These are phyloP conservation scores for Dactylella cylindrospora DNA, from an alignment of 2,329 filamentous ascomycete genomes.

Conservation along the genomic window DNA sequence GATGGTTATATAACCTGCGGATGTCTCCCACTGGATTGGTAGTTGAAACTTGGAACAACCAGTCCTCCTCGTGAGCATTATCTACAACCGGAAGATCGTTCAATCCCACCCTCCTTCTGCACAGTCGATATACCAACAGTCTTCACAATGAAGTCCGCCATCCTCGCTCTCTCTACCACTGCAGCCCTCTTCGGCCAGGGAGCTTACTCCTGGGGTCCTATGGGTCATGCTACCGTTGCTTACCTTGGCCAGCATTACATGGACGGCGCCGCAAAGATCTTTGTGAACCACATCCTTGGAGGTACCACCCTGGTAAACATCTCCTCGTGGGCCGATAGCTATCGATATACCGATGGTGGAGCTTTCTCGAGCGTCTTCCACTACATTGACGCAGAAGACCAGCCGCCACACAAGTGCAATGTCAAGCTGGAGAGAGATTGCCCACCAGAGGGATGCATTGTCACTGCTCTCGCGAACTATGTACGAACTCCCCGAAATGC, in stretches of 20 bases:
- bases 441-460: slow-evolving; percentile 62
- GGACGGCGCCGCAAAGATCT: slow-evolving; percentile 42
- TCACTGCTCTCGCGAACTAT: slow-evolving; percentile 63
- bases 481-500: slow-evolving; percentile 44
- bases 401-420: slow-evolving; percentile 59
- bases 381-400: slow-evolving; percentile 68
- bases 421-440: slow-evolving; percentile 65
- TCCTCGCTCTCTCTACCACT: slow-evolving; percentile 13
- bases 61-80: slow-evolving; percentile 1
- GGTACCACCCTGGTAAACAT: slow-evolving; percentile 61
- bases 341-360: slow-evolving; percentile 65
- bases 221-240: slow-evolving; percentile 45
- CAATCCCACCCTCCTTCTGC: too few relatives aligned
- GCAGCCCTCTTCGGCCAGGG: slow-evolving; percentile 28
- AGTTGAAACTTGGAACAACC: background rate
- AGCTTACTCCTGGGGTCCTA: slow-evolving; percentile 41
- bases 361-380: slow-evolving; percentile 65
- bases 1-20: slow-evolving; percentile 27
- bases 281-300: slow-evolving; percentile 60
- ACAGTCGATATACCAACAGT: too few relatives aligned
- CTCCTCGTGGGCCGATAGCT: slow-evolving; percentile 63
- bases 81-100: background rate
- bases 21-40: slow-evolving; percentile 9
- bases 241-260: slow-evolving; percentile 46
- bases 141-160: slow-evolving; percentile 42